Percentiles rank a stretch among this genome's conserved stretches.
Evolutionary conservation across 805 yeast genomes (phyloP).

Genomic region (Scheffersomyces lignosus): DNA sequence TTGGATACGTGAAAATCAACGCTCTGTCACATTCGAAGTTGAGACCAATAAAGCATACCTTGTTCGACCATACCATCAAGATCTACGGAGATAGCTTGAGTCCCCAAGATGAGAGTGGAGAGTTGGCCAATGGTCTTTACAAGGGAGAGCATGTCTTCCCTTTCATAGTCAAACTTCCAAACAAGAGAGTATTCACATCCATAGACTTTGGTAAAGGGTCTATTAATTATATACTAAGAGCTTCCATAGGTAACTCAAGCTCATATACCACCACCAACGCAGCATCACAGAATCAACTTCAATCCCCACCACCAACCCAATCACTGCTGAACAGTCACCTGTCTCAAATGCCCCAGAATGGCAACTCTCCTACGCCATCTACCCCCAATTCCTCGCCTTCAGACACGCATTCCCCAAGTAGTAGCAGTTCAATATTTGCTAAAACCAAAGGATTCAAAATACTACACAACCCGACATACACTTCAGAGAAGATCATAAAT

Average conservation of each 20-base stretch:
- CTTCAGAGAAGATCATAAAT: conserved; percentile 58
- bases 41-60: conserved; percentile 48
- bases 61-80: conserved; percentile 60
- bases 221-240: conserved; percentile 62
- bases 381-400: not conserved
- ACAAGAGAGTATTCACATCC: conserved; percentile 67
- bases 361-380: not conserved
- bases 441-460: conserved; percentile 27
- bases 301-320: not conserved
- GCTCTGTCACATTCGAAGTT: conserved; percentile 53
- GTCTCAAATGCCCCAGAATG: not conserved
- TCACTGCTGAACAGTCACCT: not conserved
- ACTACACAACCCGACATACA: conserved; percentile 29
- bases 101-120: conserved; percentile 9
- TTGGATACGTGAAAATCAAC: conserved; percentile 58
- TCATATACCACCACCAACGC: conserved; percentile 2
- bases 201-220: conserved; percentile 86
- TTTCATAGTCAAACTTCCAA: conserved; percentile 79
- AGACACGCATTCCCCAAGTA: conserved; percentile 10
- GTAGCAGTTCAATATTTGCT: conserved; percentile 11
- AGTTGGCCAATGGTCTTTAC: conserved; percentile 50
- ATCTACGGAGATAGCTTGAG: conserved; percentile 48
- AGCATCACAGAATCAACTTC: not conserved
- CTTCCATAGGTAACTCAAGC: conserved; percentile 35
- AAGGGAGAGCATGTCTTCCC: conserved; percentile 89